A percentile compares a stretch with the other conserved stretches of the same genome.
phyloP scores from a whole-genome alignment of 2,329 filamentous ascomycete species.

The Neofusicoccum parvum region DNA sequence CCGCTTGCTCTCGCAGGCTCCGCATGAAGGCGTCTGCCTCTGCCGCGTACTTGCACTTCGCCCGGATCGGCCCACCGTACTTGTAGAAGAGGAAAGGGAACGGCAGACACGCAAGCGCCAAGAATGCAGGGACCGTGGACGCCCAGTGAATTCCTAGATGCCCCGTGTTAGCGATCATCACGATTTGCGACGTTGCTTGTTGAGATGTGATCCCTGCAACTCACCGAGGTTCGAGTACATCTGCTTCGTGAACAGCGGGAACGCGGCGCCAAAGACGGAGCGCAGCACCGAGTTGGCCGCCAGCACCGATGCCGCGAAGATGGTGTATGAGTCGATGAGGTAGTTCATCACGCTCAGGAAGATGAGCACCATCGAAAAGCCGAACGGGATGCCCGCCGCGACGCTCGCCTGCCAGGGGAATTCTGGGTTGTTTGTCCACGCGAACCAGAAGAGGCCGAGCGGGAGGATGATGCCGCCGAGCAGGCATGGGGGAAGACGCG shows the following conservation, averaged over 20 bases:
- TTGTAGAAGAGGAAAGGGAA: slow-evolving; percentile 77
- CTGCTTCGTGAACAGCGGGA: slow-evolving; percentile 76
- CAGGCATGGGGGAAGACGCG: slow-evolving; percentile 63
- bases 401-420: slow-evolving; percentile 61
- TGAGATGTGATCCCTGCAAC: slow-evolving; percentile 9
- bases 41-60: slow-evolving; percentile 69
- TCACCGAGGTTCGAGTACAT: slow-evolving; percentile 49
- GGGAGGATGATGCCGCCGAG: slow-evolving; percentile 65
- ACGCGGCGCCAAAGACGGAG: slow-evolving; percentile 74
- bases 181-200: background rate
- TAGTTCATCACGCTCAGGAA: slow-evolving; percentile 58
- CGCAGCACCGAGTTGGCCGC: slow-evolving; percentile 80
- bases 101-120: slow-evolving; percentile 70
- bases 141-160: slow-evolving; percentile 68
- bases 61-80: slow-evolving; percentile 66
- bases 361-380: slow-evolving; percentile 64
- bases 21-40: slow-evolving; percentile 65
- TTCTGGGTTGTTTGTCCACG: slow-evolving; percentile 48
- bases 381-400: slow-evolving; percentile 55
- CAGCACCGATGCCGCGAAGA: slow-evolving; percentile 75
- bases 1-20: slow-evolving; percentile 43
- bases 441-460: slow-evolving; percentile 45
- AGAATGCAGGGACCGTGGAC: slow-evolving; percentile 70
- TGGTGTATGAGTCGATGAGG: slow-evolving; percentile 58
- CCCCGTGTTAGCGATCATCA: slow-evolving; percentile 41